Conservation (phyloP, 2,329 filamentous ascomycete species). For the Acrocalymma vagum region DNA sequence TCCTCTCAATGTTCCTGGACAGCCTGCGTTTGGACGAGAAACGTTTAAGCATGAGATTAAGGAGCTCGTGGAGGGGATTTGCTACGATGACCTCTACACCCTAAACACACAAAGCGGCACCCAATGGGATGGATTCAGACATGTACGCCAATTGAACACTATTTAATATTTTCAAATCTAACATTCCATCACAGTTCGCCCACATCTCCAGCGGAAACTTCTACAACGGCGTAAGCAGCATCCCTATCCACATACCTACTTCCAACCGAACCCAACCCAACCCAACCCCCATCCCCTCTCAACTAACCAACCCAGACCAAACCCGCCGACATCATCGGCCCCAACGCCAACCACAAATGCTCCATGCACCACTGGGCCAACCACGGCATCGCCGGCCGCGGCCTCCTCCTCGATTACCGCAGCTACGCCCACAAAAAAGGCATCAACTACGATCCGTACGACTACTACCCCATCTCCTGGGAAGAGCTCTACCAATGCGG, state of each 20-base stretch:
- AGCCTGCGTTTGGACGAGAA: conserved; percentile 62
- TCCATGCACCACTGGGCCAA: conserved; percentile 56
- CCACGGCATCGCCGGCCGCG: conserved; percentile 55
- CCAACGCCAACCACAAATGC: conserved; percentile 52
- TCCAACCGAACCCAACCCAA: neutral
- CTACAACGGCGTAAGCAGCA: conserved; percentile 48
- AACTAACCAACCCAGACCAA: conserved; percentile 37
- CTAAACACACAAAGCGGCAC: conserved; percentile 56
- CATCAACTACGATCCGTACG: conserved; percentile 52
- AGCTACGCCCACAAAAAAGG: conserved; percentile 52
- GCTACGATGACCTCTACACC: conserved; percentile 54
- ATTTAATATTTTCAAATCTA: neutral
- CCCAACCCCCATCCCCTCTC: neutral
- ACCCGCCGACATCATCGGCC: conserved; percentile 51
- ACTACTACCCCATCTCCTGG: conserved; percentile 52
- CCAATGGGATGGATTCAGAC: conserved; percentile 57
- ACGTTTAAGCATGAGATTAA: conserved; percentile 65
- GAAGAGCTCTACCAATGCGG: conserved; percentile 66
- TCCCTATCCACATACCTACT: neutral
- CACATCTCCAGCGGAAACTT: conserved; percentile 49
- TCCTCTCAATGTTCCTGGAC: conserved; percentile 61
- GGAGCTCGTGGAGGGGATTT: conserved; percentile 39
- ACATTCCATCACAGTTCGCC: conserved; percentile 38
- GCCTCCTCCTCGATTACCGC: conserved; percentile 54
- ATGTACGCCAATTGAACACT: conserved; percentile 24